Percentiles rank a stretch among this genome's conserved stretches.
Conservation (phyloP, 2,329 filamentous ascomycete genomes). For the Hypoxylon sp. region DNA sequence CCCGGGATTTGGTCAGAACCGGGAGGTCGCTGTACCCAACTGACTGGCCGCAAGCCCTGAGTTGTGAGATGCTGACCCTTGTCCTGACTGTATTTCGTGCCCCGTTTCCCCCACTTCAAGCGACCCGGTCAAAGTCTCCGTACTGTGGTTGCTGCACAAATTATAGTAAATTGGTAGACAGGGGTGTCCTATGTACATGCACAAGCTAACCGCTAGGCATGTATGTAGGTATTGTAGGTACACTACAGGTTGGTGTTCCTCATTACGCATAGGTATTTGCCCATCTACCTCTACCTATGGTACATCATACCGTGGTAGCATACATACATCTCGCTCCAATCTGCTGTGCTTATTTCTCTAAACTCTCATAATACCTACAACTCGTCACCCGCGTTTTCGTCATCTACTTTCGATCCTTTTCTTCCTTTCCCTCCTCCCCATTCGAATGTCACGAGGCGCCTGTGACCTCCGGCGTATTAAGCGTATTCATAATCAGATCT, state of each 20-base stretch:
- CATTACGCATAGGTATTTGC: conserved; percentile 41
- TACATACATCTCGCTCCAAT: conserved; percentile 47
- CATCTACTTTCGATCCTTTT: conserved; percentile 39
- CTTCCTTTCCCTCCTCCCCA: conserved; percentile 33
- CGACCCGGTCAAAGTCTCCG: conserved; percentile 41
- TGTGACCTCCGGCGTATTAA: conserved; percentile 26
- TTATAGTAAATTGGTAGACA: conserved; percentile 41
- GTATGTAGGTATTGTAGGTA: conserved; percentile 25
- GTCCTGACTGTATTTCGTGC: conserved; percentile 35
- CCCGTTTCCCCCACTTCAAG: conserved; percentile 42
- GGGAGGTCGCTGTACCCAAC: conserved; percentile 39
- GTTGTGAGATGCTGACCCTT: conserved; percentile 43
- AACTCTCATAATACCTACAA: conserved; percentile 43
- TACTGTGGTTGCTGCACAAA: conserved; percentile 36
- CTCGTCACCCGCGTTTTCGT: conserved; percentile 45
- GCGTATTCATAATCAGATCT: conserved; percentile 26
- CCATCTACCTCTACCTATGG: conserved; percentile 39
- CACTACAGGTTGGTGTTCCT: conserved; percentile 39
- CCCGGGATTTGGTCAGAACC: conserved; percentile 38
- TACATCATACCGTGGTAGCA: conserved; percentile 45
- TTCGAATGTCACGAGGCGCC: conserved; percentile 34
- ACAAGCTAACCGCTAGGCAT: too few species aligned
- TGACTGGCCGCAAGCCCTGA: conserved; percentile 43
- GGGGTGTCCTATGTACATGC: conserved; percentile 35
- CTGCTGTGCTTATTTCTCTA: conserved; percentile 43